Conservation (phyloP, 2,329 filamentous ascomycete genomes). For the Cercospora zeina region DNA sequence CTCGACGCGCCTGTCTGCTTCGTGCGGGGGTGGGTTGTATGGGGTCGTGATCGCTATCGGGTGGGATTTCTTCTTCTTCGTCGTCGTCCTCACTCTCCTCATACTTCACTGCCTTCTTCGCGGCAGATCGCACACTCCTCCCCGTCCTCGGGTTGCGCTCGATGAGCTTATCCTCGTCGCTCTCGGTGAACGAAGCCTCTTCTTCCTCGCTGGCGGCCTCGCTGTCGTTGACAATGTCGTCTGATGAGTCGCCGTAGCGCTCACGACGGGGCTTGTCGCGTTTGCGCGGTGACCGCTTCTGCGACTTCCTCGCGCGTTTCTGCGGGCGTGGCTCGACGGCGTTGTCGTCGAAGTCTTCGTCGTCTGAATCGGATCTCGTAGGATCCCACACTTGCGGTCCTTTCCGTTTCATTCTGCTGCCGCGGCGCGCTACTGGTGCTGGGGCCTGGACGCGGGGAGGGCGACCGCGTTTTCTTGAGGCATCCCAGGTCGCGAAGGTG, state of each 20-base stretch:
- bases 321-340: conserved; percentile 31
- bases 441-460: not conserved
- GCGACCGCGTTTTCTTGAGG: conserved; percentile 3
- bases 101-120: conserved; percentile 57
- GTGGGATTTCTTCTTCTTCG: conserved; percentile 46
- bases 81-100: conserved; percentile 55
- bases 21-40: conserved; percentile 26
- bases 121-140: conserved; percentile 56
- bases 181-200: conserved; percentile 45
- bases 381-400: conserved; percentile 41
- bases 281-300: conserved; percentile 30
- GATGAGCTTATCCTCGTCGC: conserved; percentile 51
- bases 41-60: conserved; percentile 38
- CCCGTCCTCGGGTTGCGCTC: conserved; percentile 59
- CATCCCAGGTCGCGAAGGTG: not conserved
- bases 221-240: conserved; percentile 44
- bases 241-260: conserved; percentile 49
- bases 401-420: conserved; percentile 41
- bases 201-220: conserved; percentile 46
- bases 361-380: conserved; percentile 41
- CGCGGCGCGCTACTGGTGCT: conserved; percentile 4
- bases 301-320: conserved; percentile 33
- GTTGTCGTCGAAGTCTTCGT: conserved; percentile 40
- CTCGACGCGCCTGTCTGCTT: conserved; percentile 19
- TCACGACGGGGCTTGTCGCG: conserved; percentile 41